Base-by-base conservation (phyloP, 257 asterid genomes). In the Nicotiana benthamiana region DNA sequence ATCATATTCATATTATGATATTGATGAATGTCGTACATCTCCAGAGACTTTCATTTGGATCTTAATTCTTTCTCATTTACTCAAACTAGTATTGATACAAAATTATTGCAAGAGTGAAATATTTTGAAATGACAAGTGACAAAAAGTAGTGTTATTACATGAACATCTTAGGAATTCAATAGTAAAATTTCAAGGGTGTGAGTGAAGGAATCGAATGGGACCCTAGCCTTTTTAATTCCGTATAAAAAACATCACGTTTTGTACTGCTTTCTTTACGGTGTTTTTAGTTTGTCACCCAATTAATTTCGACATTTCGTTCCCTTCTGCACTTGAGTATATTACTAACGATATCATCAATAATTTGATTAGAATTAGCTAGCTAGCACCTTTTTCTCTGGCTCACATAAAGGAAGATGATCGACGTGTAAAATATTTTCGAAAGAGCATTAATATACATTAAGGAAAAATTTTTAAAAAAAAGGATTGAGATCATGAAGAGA, bases 401-500 rank as follows among this genome's bases (percentile, higher is more conserved):
- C 24, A 48, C 61, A 48, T 24, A 48, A 24, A 46, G 15, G 27
- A n/a, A 26, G 7, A 60, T 18, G 79, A 61, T 81, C 26, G 57
- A 20, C 26, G 48, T 74, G 43, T 74, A 74, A 74, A 74, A 48
- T 74, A 48, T 28, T 74, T 13, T 74, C 2, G 8, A 6, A 15
- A 6, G 40, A 74, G 3, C 43, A 57, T n/a, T 9, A 4, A 57
- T 8, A 40, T 40, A 40, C 9, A 40, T 9, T 9, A 22, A 60
- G 0, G 32, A 18, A 13, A 67, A 30, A 16, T 6, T 27, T 27
- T 27, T 27, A 9, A 40, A 13, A 13, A 59, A 7, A 4, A 12
- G 20, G 15, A 75, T 70, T 81, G 60, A 80, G 79, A 83, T 85
- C 30, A 80, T 5, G 30, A 82, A 75, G 15, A 60, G 75, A 80